phyloP scores from a whole-genome alignment of 495 filamentous ascomycete species.

The Thermothielavioides terrestris region DNA sequence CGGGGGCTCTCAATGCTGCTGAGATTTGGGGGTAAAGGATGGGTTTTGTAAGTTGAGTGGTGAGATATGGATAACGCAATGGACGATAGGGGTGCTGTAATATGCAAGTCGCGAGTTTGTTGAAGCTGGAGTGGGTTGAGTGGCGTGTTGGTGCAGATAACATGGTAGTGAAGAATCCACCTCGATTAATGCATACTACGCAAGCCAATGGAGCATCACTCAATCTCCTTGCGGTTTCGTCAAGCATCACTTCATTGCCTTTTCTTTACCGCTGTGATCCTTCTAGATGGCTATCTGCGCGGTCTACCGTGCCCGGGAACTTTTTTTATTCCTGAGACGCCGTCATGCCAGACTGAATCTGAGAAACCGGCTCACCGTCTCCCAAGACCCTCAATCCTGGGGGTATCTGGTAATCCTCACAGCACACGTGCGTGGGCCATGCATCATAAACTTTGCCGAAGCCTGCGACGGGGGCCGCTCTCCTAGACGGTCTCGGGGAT shows the following conservation, averaged over 20 bases:
- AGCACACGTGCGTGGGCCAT: not conserved
- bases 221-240: not conserved
- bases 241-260: constrained; percentile 7
- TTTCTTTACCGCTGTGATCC: constrained; percentile 4
- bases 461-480: not conserved
- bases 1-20: constrained; percentile 29
- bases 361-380: constrained; percentile 4
- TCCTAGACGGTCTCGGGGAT: constrained; percentile 40
- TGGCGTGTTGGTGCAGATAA: not conserved
- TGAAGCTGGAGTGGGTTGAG: not conserved
- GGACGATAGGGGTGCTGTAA: not conserved
- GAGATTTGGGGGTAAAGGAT: not conserved
- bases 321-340: constrained; percentile 14
- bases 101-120: not conserved
- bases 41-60: not conserved
- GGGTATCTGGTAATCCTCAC: not conserved
- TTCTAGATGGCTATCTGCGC: not conserved
- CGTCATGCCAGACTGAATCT: constrained; percentile 2
- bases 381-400: not conserved
- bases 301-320: constrained; percentile 15
- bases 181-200: constrained; percentile 3
- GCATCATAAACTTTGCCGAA: not conserved
- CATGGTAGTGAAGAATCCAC: not conserved
- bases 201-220: not conserved
- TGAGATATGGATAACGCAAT: not conserved